Percentiles rank a stretch among this genome's conserved stretches.
phyloP scores from a whole-genome alignment of 2,329 filamentous ascomycete genomes.

The Pyricularia grisea region DNA sequence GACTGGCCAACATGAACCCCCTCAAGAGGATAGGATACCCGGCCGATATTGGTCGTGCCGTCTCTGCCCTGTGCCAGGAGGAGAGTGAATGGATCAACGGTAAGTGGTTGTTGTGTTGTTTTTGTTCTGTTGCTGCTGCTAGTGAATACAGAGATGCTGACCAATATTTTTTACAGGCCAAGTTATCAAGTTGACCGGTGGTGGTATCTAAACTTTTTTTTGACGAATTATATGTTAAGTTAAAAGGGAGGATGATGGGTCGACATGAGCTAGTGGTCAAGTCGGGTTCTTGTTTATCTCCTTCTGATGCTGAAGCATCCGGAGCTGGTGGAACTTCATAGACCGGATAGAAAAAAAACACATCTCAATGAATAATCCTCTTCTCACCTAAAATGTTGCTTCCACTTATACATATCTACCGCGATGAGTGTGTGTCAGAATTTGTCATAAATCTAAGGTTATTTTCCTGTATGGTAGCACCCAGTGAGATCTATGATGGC shows the following conservation, averaged over 20 bases:
- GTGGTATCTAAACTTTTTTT: conserved; percentile 15
- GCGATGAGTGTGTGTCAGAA: too few species aligned
- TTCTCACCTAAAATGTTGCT: too few species aligned
- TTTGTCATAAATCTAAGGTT: too few species aligned
- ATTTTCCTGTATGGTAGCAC: too few species aligned
- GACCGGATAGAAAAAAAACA: neutral
- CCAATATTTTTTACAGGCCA: conserved; percentile 18
- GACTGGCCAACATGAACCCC: conserved; percentile 48
- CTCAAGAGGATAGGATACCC: conserved; percentile 48
- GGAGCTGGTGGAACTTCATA: neutral
- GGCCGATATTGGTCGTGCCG: conserved; percentile 48
- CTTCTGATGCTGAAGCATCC: neutral
- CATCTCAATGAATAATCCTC: too few species aligned
- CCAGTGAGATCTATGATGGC: too few species aligned
- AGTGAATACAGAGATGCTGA: neutral
- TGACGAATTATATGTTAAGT: too few species aligned
- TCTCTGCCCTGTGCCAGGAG: conserved; percentile 43
- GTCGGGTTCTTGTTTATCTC: neutral
- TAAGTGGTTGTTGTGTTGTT: conserved; percentile 20
- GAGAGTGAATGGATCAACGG: conserved; percentile 59
- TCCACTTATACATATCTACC: too few species aligned
- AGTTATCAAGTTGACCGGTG: conserved; percentile 28
- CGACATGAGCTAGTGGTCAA: neutral
- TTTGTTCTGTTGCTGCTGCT: neutral
- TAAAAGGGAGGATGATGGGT: too few species aligned